Evolutionary conservation across 1,284 basidiomycete species (phyloP).

Genomic region (Volvariella surrecta): DNA sequence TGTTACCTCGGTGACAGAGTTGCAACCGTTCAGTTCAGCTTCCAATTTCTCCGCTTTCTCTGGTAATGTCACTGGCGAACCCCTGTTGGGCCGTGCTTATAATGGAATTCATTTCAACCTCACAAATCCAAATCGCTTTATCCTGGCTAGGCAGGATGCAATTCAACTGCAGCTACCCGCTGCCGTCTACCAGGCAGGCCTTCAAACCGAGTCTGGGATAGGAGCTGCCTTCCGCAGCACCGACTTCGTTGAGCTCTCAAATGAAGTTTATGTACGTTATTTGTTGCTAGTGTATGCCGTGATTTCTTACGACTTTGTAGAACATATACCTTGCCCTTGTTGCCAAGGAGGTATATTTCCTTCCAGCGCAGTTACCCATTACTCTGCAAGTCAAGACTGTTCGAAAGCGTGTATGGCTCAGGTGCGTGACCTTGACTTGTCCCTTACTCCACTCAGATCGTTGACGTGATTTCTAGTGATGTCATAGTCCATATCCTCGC

Average conservation of each 20-base stretch:
- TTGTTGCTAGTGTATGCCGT: conserved; percentile 1
- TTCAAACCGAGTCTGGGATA: conserved; percentile 27
- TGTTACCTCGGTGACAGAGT: conserved; percentile 29
- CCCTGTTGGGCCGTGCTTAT: conserved; percentile 36
- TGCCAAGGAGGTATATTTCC: conserved; percentile 41
- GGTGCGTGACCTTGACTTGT: conserved; percentile 19
- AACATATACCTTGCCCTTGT: conserved; percentile 40
- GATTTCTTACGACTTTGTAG: conserved; percentile 16
- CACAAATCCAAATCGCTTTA: conserved; percentile 26
- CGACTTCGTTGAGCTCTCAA: conserved; percentile 28
- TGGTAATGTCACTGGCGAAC: conserved; percentile 32
- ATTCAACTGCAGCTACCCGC: conserved; percentile 39
- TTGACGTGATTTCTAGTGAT: conserved; percentile 19
- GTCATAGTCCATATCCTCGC: conserved; percentile 37
- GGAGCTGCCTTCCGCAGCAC: conserved; percentile 27
- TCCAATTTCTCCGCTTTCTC: conserved; percentile 31
- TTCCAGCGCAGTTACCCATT: conserved; percentile 24
- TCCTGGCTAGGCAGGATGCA: conserved; percentile 26
- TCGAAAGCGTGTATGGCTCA: conserved; percentile 36
- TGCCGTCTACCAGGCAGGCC: conserved; percentile 38
- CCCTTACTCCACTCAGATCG: too few species aligned
- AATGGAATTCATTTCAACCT: conserved; percentile 43
- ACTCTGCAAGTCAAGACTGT: conserved; percentile 32
- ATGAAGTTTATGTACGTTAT: conserved; percentile 37
- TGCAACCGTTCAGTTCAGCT: conserved; percentile 26